Evolutionary conservation across 176 grass and related monocot genomes (phyloP).

Genomic region (Eragrostis curvula): DNA sequence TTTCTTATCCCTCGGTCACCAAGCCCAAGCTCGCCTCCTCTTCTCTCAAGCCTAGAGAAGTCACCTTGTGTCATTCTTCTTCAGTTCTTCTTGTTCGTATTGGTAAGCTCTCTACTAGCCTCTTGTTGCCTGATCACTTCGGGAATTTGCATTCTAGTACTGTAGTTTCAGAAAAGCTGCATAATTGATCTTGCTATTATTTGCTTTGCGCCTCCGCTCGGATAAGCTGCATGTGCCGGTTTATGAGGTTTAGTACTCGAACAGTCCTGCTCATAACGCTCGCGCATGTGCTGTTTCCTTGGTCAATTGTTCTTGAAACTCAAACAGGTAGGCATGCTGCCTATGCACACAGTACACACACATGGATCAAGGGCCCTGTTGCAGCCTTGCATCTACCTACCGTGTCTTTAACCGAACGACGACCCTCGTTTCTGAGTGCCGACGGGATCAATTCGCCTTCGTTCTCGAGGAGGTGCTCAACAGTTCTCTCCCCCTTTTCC

Average conservation of each 20-base stretch:
- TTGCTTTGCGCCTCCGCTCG: neutral
- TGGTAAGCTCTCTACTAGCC: constrained; percentile 2
- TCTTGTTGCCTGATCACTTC: neutral
- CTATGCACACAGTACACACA: neutral
- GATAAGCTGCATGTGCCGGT: neutral
- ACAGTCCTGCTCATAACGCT: too few species aligned
- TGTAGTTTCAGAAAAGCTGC: neutral
- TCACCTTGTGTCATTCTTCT: neutral
- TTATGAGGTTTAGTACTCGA: too few species aligned
- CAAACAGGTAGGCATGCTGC: neutral
- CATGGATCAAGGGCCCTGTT: neutral
- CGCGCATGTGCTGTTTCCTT: neutral
- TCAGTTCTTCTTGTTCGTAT: neutral
- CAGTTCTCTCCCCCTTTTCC: neutral
- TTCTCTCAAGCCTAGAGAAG: neutral
- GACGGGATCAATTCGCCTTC: neutral
- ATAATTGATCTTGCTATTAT: neutral
- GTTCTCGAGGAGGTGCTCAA: neutral
- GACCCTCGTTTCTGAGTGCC: neutral
- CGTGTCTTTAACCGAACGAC: neutral
- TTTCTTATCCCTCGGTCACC: neutral
- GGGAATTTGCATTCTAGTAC: neutral
- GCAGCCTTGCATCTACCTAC: neutral
- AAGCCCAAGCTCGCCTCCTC: neutral
- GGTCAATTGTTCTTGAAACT: neutral